These are phyloP conservation scores for Pelomyxa schiedti DNA, from an alignment of 78 protist species.

Conservation along the genomic window DNA sequence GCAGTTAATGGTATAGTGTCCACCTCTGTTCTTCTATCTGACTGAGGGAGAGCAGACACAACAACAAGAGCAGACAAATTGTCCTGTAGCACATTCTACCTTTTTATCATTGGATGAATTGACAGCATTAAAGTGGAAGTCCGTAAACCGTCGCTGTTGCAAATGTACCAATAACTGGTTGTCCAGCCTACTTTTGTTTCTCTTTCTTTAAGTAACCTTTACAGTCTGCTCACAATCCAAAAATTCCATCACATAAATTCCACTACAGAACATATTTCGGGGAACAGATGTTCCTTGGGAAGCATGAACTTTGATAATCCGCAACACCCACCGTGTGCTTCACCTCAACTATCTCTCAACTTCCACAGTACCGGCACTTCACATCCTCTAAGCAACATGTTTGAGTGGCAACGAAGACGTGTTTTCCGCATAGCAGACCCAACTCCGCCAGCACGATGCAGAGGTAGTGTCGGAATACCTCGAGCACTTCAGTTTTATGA, in stretches of 20 bases:
- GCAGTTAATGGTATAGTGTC: too few relatives aligned
- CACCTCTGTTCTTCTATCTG: too few relatives aligned
- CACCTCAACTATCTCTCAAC: neutral
- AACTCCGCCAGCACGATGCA: neutral
- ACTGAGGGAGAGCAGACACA: too few relatives aligned
- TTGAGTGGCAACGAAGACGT: neutral
- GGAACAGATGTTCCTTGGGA: neutral
- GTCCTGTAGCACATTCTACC: too few relatives aligned
- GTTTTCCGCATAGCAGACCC: neutral
- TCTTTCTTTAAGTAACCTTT: too few relatives aligned
- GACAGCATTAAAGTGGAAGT: neutral
- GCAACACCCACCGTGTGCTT: neutral
- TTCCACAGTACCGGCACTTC: neutral
- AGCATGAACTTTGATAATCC: neutral
- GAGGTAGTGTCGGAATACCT: neutral
- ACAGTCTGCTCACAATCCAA: neutral
- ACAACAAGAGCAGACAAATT: too few relatives aligned
- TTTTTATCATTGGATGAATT: neutral
- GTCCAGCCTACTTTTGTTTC: too few relatives aligned
- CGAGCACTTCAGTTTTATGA: neutral
- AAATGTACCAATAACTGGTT: neutral
- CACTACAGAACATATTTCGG: neutral
- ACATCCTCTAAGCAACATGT: neutral
- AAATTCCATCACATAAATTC: neutral
- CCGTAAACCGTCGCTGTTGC: neutral